Base-by-base conservation (phyloP, 140 eudicot species). In the Ambrosia hybrid region DNA sequence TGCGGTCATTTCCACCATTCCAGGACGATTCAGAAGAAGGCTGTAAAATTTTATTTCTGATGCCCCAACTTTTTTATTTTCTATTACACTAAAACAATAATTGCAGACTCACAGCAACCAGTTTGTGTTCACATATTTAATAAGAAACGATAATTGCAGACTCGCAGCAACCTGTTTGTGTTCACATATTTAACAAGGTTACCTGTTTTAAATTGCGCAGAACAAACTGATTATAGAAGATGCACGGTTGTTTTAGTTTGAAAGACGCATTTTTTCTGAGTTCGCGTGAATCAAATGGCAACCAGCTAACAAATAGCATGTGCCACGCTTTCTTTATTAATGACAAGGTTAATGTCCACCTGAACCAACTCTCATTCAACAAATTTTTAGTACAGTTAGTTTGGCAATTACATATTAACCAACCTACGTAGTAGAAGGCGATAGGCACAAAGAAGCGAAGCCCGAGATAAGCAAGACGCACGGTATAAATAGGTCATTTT, bases 21-120 rank as follows among this genome's bases (percentile, higher is more conserved):
- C 16, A 3, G 26, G 53, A 48, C 33, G 9, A 39, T 41, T 34
- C 49, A 48, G 60, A 73, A 46, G 12, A 73, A 48, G 61, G 13
- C 48, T 72, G 60, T 59, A 72, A 59, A n/a, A 14, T 66, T 65
- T 66, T 26, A 46, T 76, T 67, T 67, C 39, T 75, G 21, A 41
- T 53, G 16, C 53, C 74, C 60, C 37, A 38, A 33, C 45, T 14
- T 73, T 26, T 57, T 36, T 1, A 38, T 11, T 51, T 52, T 57
- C 76, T 48, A 61, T 41, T 55, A 3, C 5, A 59, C 38, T 59
- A 37, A 46, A 51, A 49, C 30, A 70, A 60, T 30, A 78, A 64
- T 34, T 48, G 13, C 46, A 78, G 69, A 46, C 13, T 46, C 52
- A 11, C 52, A 46, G 52, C 11, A 46, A 46, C 52, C 52, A 39